Percentiles rank a stretch among this genome's conserved stretches.
Conservation (phyloP, 2,329 filamentous ascomycete species). For the Beauveria asiatica region DNA sequence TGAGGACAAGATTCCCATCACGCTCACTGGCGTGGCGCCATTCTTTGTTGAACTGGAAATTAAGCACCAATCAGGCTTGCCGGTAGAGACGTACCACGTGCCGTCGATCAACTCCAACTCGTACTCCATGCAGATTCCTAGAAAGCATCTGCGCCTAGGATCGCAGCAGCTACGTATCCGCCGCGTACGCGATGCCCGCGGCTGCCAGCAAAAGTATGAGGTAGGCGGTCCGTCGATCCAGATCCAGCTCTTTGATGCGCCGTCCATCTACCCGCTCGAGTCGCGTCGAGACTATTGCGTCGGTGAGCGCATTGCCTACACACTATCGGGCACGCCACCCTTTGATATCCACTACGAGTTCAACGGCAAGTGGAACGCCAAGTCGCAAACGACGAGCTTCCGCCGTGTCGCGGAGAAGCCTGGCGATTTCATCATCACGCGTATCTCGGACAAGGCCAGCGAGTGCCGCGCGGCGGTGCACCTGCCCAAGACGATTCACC, state of each 20-base stretch:
- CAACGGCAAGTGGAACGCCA: slow-evolving; percentile 71
- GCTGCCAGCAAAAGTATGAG: slow-evolving; percentile 74
- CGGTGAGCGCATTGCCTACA: slow-evolving; percentile 88
- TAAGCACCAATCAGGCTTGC: slow-evolving; percentile 75
- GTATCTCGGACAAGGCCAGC: slow-evolving; percentile 77
- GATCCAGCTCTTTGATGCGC: slow-evolving; percentile 87
- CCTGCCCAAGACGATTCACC: slow-evolving; percentile 77
- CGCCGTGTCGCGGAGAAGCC: slow-evolving; percentile 87
- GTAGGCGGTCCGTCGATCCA: slow-evolving; percentile 68
- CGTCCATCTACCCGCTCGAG: slow-evolving; percentile 81
- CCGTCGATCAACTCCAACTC: slow-evolving; percentile 66
- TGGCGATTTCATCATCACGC: slow-evolving; percentile 80
- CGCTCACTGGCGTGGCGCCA: slow-evolving; percentile 71
- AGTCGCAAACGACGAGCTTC: slow-evolving; percentile 73
- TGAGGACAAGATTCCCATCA: slow-evolving; percentile 83
- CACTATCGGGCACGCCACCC: slow-evolving; percentile 79
- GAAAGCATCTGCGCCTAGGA: slow-evolving; percentile 77
- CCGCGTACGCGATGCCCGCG: slow-evolving; percentile 77
- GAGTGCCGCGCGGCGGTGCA: slow-evolving; percentile 76
- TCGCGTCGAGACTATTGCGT: slow-evolving; percentile 85
- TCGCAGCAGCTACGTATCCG: slow-evolving; percentile 82
- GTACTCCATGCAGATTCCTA: slow-evolving; percentile 77
- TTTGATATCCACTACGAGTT: slow-evolving; percentile 94
- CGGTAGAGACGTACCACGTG: slow-evolving; percentile 73
- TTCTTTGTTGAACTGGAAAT: slow-evolving; percentile 90